Evolutionary conservation across 495 filamentous ascomycete species (phyloP).

Genomic region (Talaromyces stipitatus): DNA sequence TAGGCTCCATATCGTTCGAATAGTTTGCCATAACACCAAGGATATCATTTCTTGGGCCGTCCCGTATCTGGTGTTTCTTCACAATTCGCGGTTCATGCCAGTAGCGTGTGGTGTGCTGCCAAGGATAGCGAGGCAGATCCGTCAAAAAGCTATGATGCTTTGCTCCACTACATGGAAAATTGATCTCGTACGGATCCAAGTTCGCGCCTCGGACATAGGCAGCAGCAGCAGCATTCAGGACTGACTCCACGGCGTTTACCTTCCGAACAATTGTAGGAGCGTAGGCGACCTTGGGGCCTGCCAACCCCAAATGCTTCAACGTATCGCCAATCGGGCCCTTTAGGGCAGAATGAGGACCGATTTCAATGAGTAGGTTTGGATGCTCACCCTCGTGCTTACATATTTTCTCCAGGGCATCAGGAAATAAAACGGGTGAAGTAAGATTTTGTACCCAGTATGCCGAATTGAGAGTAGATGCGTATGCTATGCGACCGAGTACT

Average conservation of each 20-base stretch:
- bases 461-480: conserved; percentile 12
- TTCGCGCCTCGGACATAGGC: conserved; percentile 11
- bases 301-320: conserved; percentile 13
- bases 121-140: conserved; percentile 41
- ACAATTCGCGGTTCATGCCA: conserved; percentile 43
- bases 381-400: conserved; percentile 5
- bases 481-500: conserved; percentile 22
- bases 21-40: conserved; percentile 35
- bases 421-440: conserved; percentile 30
- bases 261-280: conserved; percentile 19
- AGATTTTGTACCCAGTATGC: conserved; percentile 38
- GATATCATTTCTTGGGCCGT: conserved; percentile 39
- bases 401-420: conserved; percentile 21
- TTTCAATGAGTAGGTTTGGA: conserved; percentile 33
- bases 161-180: conserved; percentile 1
- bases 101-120: conserved; percentile 29
- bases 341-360: conserved; percentile 43
- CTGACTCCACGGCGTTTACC: conserved; percentile 12
- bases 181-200: conserved; percentile 12
- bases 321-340: conserved; percentile 23
- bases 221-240: conserved; percentile 36
- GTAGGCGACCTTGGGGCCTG: conserved; percentile 16
- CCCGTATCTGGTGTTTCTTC: conserved; percentile 24
- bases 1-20: conserved; percentile 27
- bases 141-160: conserved; percentile 14